Base-by-base conservation (phyloP, 495 filamentous ascomycete species). In the Pseudotulostoma volvatum region DNA sequence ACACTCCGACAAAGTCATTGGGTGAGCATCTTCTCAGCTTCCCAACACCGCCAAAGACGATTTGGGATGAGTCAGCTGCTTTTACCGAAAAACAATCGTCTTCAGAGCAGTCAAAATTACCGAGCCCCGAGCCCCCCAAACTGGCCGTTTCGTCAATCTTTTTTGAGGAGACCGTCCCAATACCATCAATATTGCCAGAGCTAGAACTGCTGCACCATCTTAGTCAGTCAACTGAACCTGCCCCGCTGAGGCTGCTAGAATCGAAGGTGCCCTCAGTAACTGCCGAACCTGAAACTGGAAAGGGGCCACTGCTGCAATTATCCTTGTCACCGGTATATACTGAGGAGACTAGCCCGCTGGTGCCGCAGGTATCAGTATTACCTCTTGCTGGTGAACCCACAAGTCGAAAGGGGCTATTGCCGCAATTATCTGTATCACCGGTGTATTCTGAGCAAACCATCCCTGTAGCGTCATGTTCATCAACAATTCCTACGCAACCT, bases 401-500 rank as follows among this genome's bases (percentile, higher is more conserved):
- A n/a, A n/a, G n/a, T n/a, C 18, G 35, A 19, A 19, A 25, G 13
- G 21, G 14, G 28, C 25, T 38, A 1, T 42, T 50, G 13, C 50
- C 47, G 7, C 34, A 56, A 25, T 42, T 73, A 17, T 59, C 53
- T 20, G 49, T 77, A 25, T 73, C 75, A 14, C 43, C 59, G 4
- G 54, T 77, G 31, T 59, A 52, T 19, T 57, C 63, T 4, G 54
- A 68, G 32, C 51, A 66, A 7, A 75, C 66, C 8, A 61, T 66
- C 41, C 74, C 74, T 7, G 47, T 68, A 11, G 60, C 57, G 34
- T 1, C 36, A 7, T 41, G 33, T 11, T 49, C 46, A 31, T 9
- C 16, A 31, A 32, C 44, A 0, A 31, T 42, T 8, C 36, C 43
- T 14, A 40, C 45, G 17, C 36, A 36, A 18, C 36, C 44, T 21